Conservation (phyloP, 345 rosid species). For the Melaleuca quinquenervia region DNA sequence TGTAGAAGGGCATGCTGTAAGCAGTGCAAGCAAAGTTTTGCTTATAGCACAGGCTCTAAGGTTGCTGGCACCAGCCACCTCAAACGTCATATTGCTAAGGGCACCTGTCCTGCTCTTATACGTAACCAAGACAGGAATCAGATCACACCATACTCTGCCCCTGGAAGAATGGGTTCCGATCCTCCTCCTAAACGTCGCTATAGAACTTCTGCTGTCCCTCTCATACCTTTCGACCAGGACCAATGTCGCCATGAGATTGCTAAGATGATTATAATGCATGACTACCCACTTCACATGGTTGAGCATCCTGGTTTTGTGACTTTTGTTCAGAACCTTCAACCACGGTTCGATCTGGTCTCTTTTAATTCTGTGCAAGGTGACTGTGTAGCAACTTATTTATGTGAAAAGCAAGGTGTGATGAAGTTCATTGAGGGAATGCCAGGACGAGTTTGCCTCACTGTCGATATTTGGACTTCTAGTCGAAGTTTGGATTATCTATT, state of each 20-base stretch:
- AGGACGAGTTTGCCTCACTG: constrained; percentile 63
- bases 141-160: constrained; percentile 29
- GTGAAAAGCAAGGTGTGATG: constrained; percentile 72
- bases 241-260: constrained; percentile 72
- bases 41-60: constrained; percentile 88
- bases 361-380: constrained; percentile 85
- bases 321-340: constrained; percentile 74
- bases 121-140: constrained; percentile 41
- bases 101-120: constrained; percentile 60
- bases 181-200: constrained; percentile 66
- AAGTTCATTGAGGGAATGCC: constrained; percentile 59
- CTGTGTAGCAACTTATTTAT: constrained; percentile 72
- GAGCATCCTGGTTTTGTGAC: constrained; percentile 69
- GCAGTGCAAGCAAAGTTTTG: constrained; percentile 93
- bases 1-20: constrained; percentile 88
- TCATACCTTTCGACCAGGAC: constrained; percentile 57
- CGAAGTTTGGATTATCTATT: constrained; percentile 64
- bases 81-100: constrained; percentile 86
- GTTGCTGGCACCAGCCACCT: constrained; percentile 97
- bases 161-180: constrained; percentile 26
- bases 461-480: constrained; percentile 70
- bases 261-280: constrained; percentile 78
- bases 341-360: constrained; percentile 53
- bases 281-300: constrained; percentile 88
- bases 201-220: constrained; percentile 35